These are phyloP conservation scores for Neurospora sp. DNA, from an alignment of 2,329 filamentous ascomycete genomes.

Conservation along the genomic window DNA sequence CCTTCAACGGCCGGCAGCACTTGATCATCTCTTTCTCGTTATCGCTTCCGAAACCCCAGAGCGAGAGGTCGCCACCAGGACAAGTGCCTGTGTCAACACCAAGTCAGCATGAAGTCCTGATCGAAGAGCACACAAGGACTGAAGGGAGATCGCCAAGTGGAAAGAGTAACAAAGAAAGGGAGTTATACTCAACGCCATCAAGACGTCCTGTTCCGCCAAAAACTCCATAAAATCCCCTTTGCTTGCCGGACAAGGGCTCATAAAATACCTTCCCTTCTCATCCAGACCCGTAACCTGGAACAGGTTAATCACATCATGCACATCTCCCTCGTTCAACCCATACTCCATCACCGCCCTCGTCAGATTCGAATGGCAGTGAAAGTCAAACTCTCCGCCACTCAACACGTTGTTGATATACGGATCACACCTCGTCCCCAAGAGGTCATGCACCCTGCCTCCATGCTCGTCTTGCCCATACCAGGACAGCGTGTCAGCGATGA, in stretches of 20 bases:
- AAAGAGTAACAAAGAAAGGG: neutral
- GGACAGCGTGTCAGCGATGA: conserved; percentile 56
- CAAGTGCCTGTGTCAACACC: conserved; percentile 47
- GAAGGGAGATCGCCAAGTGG: neutral
- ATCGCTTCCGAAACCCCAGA: conserved; percentile 68
- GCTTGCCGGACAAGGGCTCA: conserved; percentile 51
- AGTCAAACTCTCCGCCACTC: conserved; percentile 62
- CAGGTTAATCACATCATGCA: conserved; percentile 74
- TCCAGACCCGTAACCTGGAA: conserved; percentile 79
- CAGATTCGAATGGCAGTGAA: conserved; percentile 77
- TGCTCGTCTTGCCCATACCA: conserved; percentile 51
- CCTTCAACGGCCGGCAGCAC: conserved; percentile 62
- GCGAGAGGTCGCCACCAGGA: conserved; percentile 69
- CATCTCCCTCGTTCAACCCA: conserved; percentile 60
- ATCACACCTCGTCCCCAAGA: conserved; percentile 75
- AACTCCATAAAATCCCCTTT: conserved; percentile 59
- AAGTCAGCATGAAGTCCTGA: conserved; percentile 34
- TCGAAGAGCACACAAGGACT: neutral
- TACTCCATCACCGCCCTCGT: conserved; percentile 59
- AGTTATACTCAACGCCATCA: conserved; percentile 45
- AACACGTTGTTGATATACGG: conserved; percentile 73
- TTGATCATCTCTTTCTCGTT: conserved; percentile 58
- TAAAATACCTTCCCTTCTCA: conserved; percentile 63
- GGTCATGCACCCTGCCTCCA: conserved; percentile 63
- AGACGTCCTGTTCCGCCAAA: conserved; percentile 66